Conservation (phyloP, 306 rosid species). For the Quercus aquifolioides region DNA sequence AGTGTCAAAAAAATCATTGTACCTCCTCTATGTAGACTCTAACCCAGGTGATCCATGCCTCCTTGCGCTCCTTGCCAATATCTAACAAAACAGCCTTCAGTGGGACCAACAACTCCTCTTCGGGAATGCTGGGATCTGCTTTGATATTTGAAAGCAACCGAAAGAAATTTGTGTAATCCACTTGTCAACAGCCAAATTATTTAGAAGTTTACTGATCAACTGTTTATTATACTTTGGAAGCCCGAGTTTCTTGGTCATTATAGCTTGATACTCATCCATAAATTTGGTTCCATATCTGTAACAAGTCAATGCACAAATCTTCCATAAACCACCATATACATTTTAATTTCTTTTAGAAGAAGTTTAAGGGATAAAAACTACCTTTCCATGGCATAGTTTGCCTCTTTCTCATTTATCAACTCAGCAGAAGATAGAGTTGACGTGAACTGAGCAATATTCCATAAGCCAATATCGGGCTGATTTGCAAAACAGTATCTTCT, state of each 20-base stretch:
- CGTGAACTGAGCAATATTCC: conserved; percentile 88
- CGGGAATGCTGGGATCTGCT: conserved; percentile 76
- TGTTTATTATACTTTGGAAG: conserved; percentile 88
- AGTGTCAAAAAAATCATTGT: not conserved
- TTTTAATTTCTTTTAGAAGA: not conserved
- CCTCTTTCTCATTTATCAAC: conserved; percentile 85
- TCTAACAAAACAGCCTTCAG: conserved; percentile 85
- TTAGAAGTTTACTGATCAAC: conserved; percentile 84
- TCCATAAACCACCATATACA: conserved; percentile 10
- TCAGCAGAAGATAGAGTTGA: conserved; percentile 65
- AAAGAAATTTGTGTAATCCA: conserved; percentile 94
- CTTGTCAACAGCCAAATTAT: conserved; percentile 95
- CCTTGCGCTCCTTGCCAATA: conserved; percentile 96
- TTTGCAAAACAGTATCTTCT: conserved; percentile 98
- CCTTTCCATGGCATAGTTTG: conserved; percentile 97
- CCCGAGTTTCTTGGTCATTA: conserved; percentile 95
- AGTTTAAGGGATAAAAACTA: conserved; percentile 27
- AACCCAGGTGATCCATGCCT: conserved; percentile 92
- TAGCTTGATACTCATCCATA: conserved; percentile 94
- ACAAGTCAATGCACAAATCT: conserved; percentile 17
- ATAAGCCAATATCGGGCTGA: conserved; percentile 95
- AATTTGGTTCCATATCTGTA: conserved; percentile 85
- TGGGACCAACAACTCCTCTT: conserved; percentile 77
- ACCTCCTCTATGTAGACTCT: conserved; percentile 83
- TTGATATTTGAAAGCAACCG: conserved; percentile 76